Conservation (phyloP, 2,329 filamentous ascomycete genomes). For the Cladosporium sp. region DNA sequence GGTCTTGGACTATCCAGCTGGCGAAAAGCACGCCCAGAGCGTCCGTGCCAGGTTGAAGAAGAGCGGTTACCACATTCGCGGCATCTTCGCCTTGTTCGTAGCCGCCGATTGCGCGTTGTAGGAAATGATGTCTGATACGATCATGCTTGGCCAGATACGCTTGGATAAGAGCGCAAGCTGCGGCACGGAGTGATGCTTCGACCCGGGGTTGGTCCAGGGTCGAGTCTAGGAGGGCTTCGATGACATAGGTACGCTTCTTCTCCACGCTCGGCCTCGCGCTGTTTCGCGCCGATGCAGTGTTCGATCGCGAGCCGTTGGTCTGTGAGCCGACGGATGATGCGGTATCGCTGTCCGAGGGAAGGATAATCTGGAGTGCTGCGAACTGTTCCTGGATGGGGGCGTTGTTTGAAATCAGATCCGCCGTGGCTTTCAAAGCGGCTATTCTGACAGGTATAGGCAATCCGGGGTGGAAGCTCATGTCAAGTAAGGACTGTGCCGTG, state of each 20-base stretch:
- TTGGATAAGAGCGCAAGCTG: constrained; percentile 84
- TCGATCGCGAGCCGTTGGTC: constrained; percentile 23
- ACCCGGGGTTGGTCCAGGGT: constrained; percentile 61
- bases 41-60: constrained; percentile 67
- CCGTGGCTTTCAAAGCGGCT: constrained; percentile 79
- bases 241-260: constrained; percentile 63
- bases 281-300: constrained; percentile 18
- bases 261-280: constrained; percentile 26
- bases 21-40: constrained; percentile 90
- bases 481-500: constrained; percentile 70
- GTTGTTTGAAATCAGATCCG: constrained; percentile 82
- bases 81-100: constrained; percentile 78
- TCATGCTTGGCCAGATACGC: constrained; percentile 82
- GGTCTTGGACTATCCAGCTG: constrained; percentile 75
- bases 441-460: constrained; percentile 73
- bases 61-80: constrained; percentile 72
- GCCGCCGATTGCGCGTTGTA: constrained; percentile 81
- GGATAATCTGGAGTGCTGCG: constrained; percentile 71
- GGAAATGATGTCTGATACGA: constrained; percentile 76
- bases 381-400: constrained; percentile 77
- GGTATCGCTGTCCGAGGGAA: constrained; percentile 17
- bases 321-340: constrained; percentile 18
- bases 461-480: constrained; percentile 69
- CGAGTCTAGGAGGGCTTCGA: constrained; percentile 84
- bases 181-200: constrained; percentile 72